A percentile compares a stretch with the other conserved stretches of the same genome.
These are phyloP conservation scores for Sclerotinia trifoliorum DNA, from an alignment of 2,329 filamentous ascomycete genomes.

Conservation along the genomic window DNA sequence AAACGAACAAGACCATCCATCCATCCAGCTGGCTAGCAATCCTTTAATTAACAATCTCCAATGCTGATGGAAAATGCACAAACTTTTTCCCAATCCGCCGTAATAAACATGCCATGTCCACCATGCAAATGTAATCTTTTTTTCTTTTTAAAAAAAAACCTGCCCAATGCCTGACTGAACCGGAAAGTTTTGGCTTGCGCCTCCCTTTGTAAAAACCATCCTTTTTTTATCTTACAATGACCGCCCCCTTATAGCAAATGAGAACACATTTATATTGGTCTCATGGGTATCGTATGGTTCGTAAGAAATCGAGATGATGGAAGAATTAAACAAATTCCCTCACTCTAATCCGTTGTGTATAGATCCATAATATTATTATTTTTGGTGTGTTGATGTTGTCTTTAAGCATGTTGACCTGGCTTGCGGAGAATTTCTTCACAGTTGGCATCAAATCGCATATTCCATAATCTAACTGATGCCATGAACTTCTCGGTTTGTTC, in stretches of 20 bases:
- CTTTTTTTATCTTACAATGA: constrained; percentile 25
- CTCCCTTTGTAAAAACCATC: constrained; percentile 23
- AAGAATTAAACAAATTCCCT: constrained; percentile 26
- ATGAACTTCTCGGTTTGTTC: constrained; percentile 91
- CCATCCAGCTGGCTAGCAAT: neutral
- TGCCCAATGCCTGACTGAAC: constrained; percentile 24
- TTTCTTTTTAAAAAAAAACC: constrained; percentile 2
- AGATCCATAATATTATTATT: constrained; percentile 19
- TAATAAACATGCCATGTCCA: constrained; percentile 10
- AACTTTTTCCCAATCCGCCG: constrained; percentile 21
- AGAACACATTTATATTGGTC: constrained; percentile 21
- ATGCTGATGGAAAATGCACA: constrained; percentile 14
- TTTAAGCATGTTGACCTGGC: constrained; percentile 43
- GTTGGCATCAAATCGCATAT: constrained; percentile 91
- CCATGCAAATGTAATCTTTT: constrained; percentile 22
- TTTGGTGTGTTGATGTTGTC: neutral
- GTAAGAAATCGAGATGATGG: constrained; percentile 23
- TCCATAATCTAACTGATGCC: constrained; percentile 65
- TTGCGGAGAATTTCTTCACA: constrained; percentile 80
- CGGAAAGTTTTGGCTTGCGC: constrained; percentile 24
- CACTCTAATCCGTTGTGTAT: constrained; percentile 19
- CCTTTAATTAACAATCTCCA: constrained; percentile 21
- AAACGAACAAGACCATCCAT: constrained; percentile 13
- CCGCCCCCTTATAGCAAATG: constrained; percentile 20
- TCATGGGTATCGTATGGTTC: constrained; percentile 24